Percentiles rank a stretch among this genome's conserved stretches.
Conservation (phyloP, 768 basidiomycete species). For the Psilocybe cubensis region DNA sequence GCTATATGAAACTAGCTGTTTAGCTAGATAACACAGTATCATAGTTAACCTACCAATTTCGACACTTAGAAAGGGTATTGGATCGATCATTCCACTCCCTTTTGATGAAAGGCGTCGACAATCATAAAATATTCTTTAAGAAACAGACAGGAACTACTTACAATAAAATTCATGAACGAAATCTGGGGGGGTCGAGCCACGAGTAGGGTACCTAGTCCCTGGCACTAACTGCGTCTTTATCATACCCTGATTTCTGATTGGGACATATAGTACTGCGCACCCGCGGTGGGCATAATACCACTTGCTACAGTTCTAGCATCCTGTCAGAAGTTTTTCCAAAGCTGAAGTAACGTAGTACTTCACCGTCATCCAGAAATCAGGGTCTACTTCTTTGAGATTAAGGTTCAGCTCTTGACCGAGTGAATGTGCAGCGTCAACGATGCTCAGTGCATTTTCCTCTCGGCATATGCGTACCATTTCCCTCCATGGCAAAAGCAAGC, state of each 20-base stretch:
- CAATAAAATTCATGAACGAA: slow-evolving; percentile 7
- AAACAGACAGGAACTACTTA: neutral
- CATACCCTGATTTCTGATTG: slow-evolving; percentile 30
- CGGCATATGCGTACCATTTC: slow-evolving; percentile 67
- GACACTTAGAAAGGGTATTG: neutral
- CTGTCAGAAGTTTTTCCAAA: too few relatives aligned
- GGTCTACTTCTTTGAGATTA: slow-evolving; percentile 53
- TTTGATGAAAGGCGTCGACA: too few relatives aligned
- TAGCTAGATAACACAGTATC: too few relatives aligned
- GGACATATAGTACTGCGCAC: slow-evolving; percentile 74
- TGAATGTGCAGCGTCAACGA: slow-evolving; percentile 80
- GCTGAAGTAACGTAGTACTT: neutral
- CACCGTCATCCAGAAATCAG: slow-evolving; percentile 71
- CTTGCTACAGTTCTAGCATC: slow-evolving; percentile 73
- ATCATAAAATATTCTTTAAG: neutral
- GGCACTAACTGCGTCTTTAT: neutral
- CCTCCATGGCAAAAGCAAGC: slow-evolving; percentile 69
- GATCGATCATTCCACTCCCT: slow-evolving; percentile 4
- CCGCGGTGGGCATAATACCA: slow-evolving; percentile 76
- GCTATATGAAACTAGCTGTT: slow-evolving; percentile 38
- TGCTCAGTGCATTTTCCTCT: slow-evolving; percentile 60
- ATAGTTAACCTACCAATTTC: slow-evolving; percentile 1
- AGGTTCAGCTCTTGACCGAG: slow-evolving; percentile 72
- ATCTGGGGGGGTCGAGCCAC: neutral
- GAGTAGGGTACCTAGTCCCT: neutral